phyloP scores from a whole-genome alignment of 2,329 filamentous ascomycete species.

The Pseudocercospora pini-densiflorae region DNA sequence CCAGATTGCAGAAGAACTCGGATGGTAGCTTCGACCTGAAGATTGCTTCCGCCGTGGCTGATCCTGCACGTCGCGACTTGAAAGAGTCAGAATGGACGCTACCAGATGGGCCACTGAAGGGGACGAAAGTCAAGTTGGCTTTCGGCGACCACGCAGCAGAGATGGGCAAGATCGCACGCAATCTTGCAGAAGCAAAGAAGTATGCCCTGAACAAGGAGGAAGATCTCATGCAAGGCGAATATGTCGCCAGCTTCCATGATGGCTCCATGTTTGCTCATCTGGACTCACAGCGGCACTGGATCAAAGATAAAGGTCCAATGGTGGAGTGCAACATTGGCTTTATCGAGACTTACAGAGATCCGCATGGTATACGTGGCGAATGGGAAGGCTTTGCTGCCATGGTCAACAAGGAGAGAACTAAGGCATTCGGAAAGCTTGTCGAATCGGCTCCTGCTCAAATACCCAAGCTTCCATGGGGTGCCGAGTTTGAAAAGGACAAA shows the following conservation, averaged over 20 bases:
- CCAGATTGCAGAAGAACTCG: constrained; percentile 50
- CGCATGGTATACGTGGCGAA: constrained; percentile 58
- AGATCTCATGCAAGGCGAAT: constrained; percentile 51
- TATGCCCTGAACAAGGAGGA: constrained; percentile 53
- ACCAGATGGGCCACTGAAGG: constrained; percentile 43
- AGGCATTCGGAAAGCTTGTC: constrained; percentile 84
- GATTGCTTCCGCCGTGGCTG: constrained; percentile 52
- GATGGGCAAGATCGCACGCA: constrained; percentile 52
- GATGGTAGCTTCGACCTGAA: constrained; percentile 52
- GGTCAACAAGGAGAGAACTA: constrained; percentile 89
- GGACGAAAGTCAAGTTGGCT: constrained; percentile 51
- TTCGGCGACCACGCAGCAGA: constrained; percentile 53
- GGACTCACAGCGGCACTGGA: constrained; percentile 58
- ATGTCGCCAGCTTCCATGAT: constrained; percentile 55
- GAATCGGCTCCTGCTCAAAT: constrained; percentile 81
- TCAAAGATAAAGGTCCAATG: constrained; percentile 55
- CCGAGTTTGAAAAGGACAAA: constrained; percentile 93
- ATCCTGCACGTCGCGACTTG: constrained; percentile 48
- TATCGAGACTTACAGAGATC: constrained; percentile 61
- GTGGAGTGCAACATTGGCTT: constrained; percentile 61
- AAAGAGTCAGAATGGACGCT: constrained; percentile 52
- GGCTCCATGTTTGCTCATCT: constrained; percentile 57
- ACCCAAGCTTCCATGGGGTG: constrained; percentile 83
- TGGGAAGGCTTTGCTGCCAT: constrained; percentile 59
- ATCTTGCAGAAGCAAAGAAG: constrained; percentile 53